Evolutionary conservation across 768 basidiomycete species (phyloP).

Genomic region (Tulasnella calospora): DNA sequence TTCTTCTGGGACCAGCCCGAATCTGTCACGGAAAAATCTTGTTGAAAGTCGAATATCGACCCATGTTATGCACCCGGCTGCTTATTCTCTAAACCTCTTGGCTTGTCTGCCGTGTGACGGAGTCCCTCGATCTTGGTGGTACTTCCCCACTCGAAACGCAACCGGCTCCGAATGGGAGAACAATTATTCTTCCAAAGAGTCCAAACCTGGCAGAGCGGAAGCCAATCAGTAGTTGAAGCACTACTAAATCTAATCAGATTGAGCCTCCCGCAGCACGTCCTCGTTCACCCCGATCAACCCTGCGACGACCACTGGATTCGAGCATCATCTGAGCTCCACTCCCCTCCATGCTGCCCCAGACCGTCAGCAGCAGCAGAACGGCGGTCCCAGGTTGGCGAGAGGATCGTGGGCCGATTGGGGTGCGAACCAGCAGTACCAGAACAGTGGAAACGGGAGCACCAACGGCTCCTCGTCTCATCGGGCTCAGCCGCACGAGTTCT

Average conservation of each 20-base stretch:
- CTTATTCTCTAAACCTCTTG: too few species aligned
- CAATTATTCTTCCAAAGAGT: not conserved
- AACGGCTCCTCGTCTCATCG: not conserved
- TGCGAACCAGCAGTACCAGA: not conserved
- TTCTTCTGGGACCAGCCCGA: too few species aligned
- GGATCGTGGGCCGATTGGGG: not conserved
- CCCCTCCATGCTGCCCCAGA: not conserved
- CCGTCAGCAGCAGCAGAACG: not conserved
- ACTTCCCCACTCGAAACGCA: too few species aligned
- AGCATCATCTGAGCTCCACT: not conserved
- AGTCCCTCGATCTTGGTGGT: too few species aligned
- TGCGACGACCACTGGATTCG: not conserved
- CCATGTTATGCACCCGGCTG: too few species aligned
- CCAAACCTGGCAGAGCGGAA: not conserved
- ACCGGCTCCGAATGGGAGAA: not conserved
- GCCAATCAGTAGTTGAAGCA: not conserved
- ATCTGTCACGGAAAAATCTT: too few species aligned
- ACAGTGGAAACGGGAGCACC: not conserved
- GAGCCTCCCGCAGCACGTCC: not conserved
- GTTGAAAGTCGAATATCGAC: too few species aligned
- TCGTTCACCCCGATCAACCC: not conserved
- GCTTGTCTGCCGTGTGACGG: too few species aligned
- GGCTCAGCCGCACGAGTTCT: not conserved
- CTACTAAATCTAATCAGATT: conserved; percentile 10
- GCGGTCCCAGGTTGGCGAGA: not conserved